A percentile compares a stretch with the other conserved stretches of the same genome.
Conservation (phyloP, 2,329 filamentous ascomycete species). For the Pseudogymnoascus sp. region DNA sequence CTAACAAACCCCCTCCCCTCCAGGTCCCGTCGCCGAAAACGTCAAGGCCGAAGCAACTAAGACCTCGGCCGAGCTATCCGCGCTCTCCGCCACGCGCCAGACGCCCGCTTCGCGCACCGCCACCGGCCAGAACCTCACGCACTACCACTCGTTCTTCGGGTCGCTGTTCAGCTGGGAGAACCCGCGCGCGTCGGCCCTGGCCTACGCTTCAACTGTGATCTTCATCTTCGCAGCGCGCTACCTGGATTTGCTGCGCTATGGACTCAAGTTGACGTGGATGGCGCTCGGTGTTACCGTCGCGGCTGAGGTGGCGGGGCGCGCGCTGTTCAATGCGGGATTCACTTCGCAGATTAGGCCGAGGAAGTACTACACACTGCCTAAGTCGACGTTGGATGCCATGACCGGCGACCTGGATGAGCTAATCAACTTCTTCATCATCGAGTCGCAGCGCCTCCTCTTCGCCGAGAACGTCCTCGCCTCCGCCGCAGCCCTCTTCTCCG, state of each 20-base stretch:
- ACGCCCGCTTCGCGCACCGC: constrained; percentile 47
- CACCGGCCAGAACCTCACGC: constrained; percentile 56
- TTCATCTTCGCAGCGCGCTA: constrained; percentile 59
- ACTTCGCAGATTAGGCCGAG: constrained; percentile 59
- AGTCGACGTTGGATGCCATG: constrained; percentile 52
- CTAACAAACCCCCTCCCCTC: constrained; percentile 14
- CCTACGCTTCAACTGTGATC: constrained; percentile 50
- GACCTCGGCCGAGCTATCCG: constrained; percentile 49
- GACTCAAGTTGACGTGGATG: constrained; percentile 60
- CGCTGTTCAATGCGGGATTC: constrained; percentile 53
- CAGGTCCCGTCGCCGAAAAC: constrained; percentile 54
- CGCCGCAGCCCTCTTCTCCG: constrained; percentile 47
- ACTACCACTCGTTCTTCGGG: constrained; percentile 66
- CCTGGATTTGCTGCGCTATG: constrained; percentile 58
- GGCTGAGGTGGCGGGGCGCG: constrained; percentile 55
- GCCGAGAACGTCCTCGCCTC: constrained; percentile 60
- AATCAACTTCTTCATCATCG: constrained; percentile 65
- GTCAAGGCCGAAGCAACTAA: constrained; percentile 49
- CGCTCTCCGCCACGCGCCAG: constrained; percentile 50
- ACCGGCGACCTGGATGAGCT: constrained; percentile 61
- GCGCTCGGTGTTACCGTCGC: constrained; percentile 51
- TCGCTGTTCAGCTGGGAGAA: constrained; percentile 64
- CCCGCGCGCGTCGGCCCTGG: constrained; percentile 58
- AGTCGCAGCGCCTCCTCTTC: constrained; percentile 61
- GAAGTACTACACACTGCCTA: constrained; percentile 60